These are phyloP conservation scores for Papiliotrema laurentii DNA, from an alignment of 1,284 basidiomycete species.

Conservation along the genomic window DNA sequence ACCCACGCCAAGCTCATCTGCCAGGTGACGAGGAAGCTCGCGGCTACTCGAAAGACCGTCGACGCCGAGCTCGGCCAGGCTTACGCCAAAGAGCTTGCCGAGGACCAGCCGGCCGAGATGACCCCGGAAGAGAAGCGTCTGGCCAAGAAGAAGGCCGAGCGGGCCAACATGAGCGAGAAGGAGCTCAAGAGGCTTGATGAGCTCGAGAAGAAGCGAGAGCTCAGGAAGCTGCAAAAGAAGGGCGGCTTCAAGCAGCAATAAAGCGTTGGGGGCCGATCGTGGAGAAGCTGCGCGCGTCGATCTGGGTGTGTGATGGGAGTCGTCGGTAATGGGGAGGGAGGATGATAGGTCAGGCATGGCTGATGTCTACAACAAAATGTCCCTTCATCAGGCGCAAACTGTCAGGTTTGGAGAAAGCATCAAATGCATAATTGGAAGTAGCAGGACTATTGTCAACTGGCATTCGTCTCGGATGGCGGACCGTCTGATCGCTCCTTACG, in stretches of 20 bases:
- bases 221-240: conserved; percentile 39
- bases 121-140: conserved; percentile 58
- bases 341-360: no score
- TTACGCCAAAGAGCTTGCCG: conserved; percentile 55
- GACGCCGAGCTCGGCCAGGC: conserved; percentile 48
- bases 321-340: no score
- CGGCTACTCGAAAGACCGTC: conserved; percentile 64
- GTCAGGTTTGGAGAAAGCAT: no score
- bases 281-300: no score
- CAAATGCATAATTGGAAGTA: no score
- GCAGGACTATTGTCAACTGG: no score
- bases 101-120: conserved; percentile 56
- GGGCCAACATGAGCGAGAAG: conserved; percentile 67
- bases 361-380: no score
- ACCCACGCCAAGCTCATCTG: neutral
- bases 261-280: no score
- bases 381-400: no score
- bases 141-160: conserved; percentile 68
- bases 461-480: no score
- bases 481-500: no score
- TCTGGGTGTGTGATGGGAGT: no score
- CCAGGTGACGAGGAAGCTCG: conserved; percentile 65
- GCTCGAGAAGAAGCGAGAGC: conserved; percentile 40
- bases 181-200: conserved; percentile 70
- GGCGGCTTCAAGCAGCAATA: conserved; percentile 10